These are phyloP conservation scores for Aspergillus quadricinctus DNA, from an alignment of 2,329 filamentous ascomycete genomes.

Conservation along the genomic window DNA sequence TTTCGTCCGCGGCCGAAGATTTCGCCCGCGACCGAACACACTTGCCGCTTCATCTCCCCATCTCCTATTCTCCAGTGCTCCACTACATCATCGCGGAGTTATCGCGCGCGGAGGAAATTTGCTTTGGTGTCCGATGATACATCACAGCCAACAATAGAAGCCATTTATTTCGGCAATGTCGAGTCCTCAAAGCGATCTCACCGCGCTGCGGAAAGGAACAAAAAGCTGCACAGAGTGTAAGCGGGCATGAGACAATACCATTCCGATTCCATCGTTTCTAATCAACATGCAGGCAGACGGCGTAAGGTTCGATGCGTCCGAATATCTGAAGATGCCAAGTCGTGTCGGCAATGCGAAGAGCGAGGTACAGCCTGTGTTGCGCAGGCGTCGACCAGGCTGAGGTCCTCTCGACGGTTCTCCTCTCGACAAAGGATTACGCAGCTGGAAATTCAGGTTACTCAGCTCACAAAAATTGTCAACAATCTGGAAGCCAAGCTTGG, in stretches of 20 bases:
- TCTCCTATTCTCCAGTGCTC: background rate
- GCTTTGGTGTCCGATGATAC: background rate
- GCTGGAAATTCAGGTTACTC: conserved; percentile 12
- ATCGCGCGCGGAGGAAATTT: background rate
- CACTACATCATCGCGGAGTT: background rate
- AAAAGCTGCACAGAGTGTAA: conserved; percentile 20
- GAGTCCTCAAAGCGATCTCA: background rate
- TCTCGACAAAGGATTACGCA: conserved; percentile 16
- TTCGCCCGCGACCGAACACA: conserved; percentile 7
- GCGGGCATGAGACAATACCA: background rate
- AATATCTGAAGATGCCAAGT: conserved; percentile 7
- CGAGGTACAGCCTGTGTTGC: conserved; percentile 12
- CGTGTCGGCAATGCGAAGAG: conserved; percentile 16
- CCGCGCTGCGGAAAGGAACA: conserved; percentile 11
- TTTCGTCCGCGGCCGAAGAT: conserved; percentile 5
- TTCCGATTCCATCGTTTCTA: background rate
- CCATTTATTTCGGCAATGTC: conserved; percentile 1
- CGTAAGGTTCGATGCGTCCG: conserved; percentile 18
- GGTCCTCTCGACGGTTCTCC: conserved; percentile 9
- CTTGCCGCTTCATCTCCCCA: background rate
- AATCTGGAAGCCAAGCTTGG: conserved; percentile 11
- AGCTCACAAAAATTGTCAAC: conserved; percentile 10
- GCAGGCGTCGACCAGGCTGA: conserved; percentile 6
- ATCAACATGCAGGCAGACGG: conserved; percentile 9
- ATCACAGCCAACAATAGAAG: background rate